Conservation (phyloP, 306 rosid genomes). For the Astragalus membranaceus region DNA sequence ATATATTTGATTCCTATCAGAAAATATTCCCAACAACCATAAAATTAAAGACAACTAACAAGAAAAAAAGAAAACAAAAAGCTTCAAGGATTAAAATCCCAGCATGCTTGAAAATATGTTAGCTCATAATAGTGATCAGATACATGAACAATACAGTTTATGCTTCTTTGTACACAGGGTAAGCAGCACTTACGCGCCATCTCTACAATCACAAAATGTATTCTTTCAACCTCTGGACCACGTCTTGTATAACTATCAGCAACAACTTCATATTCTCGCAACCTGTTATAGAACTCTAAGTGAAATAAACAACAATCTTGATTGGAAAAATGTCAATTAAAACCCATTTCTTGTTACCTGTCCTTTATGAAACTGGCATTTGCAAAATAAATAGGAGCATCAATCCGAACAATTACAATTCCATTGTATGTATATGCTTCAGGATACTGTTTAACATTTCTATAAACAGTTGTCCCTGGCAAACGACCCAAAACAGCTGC, state of each 20-base stretch:
- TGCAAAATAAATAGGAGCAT: constrained; percentile 95
- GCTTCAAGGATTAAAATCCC: neutral
- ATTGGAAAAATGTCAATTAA: constrained; percentile 4
- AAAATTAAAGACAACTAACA: neutral
- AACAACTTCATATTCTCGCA: constrained; percentile 83
- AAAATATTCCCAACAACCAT: neutral
- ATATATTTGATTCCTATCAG: too few relatives aligned
- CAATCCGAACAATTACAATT: constrained; percentile 87
- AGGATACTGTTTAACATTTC: constrained; percentile 84
- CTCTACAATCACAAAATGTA: constrained; percentile 83
- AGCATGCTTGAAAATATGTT: neutral
- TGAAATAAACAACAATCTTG: constrained; percentile 12
- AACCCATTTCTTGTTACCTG: constrained; percentile 49
- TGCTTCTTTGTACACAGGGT: neutral
- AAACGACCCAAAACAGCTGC: constrained; percentile 99
- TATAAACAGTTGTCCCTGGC: constrained; percentile 93
- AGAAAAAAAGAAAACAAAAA: neutral
- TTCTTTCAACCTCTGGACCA: constrained; percentile 91
- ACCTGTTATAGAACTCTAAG: constrained; percentile 42
- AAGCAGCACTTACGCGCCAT: constrained; percentile 82
- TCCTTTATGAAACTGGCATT: constrained; percentile 83
- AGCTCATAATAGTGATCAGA: neutral
- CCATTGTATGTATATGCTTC: constrained; percentile 96
- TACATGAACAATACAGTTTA: neutral
- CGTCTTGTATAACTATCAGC: constrained; percentile 59